Percentiles rank a stretch among this genome's conserved stretches.
Evolutionary conservation across 2,329 filamentous ascomycete genomes (phyloP).

Genomic region (Colletotrichum destructivum): DNA sequence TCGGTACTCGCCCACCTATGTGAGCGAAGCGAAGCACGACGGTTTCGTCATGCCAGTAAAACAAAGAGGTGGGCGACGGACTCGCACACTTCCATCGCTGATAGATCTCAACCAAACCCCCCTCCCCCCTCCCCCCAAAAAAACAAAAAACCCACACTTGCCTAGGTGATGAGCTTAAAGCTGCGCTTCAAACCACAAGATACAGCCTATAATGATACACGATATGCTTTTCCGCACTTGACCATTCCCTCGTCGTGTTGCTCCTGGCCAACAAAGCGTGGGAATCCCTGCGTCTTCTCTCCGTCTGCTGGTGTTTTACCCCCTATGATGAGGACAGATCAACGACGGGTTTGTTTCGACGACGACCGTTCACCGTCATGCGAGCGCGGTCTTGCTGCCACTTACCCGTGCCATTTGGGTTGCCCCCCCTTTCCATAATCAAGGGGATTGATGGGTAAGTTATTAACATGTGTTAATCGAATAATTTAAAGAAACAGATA

Average conservation of each 20-base stretch:
- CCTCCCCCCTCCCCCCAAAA: too few relatives aligned
- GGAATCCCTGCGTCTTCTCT: constrained; percentile 28
- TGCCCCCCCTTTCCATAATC: neutral
- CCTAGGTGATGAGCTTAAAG: neutral
- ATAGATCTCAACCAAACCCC: too few relatives aligned
- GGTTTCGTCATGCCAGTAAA: neutral
- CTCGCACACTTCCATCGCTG: too few relatives aligned
- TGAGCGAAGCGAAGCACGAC: neutral
- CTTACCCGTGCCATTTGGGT: neutral
- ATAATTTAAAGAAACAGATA: too few relatives aligned
- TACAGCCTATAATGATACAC: too few relatives aligned
- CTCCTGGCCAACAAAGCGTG: neutral
- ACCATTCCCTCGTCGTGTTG: neutral
- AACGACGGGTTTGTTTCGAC: constrained; percentile 37
- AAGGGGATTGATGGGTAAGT: neutral
- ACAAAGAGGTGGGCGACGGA: too few relatives aligned
- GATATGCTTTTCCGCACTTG: neutral
- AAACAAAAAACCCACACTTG: too few relatives aligned
- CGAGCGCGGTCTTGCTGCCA: constrained; percentile 16
- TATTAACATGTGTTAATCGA: too few relatives aligned
- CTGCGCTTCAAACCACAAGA: neutral
- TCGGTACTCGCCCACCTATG: neutral
- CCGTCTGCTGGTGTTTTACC: neutral
- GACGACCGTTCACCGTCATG: constrained; percentile 34
- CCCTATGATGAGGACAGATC: constrained; percentile 12